These are phyloP conservation scores for Botrytis tulipae DNA, from an alignment of 2,329 filamentous ascomycete genomes.

Conservation along the genomic window DNA sequence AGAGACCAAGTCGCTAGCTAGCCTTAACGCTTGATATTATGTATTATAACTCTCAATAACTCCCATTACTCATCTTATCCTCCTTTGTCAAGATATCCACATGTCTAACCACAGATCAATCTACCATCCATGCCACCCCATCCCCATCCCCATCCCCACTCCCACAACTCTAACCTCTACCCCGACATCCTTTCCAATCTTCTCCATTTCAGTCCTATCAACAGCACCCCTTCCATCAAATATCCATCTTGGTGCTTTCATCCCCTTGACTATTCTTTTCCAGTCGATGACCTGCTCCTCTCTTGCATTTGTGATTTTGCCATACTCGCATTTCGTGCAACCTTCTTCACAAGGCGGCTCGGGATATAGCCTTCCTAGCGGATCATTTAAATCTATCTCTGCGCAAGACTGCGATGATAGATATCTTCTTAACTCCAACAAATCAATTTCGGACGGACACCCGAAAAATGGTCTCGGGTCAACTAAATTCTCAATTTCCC, in stretches of 20 bases:
- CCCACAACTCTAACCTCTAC: slow-evolving; percentile 29
- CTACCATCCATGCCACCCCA: slow-evolving; percentile 20
- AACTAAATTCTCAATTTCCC: background rate
- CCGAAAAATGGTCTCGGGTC: slow-evolving; percentile 33
- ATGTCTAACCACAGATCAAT: background rate
- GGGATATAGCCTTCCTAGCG: slow-evolving; percentile 23
- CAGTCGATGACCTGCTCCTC: slow-evolving; percentile 43
- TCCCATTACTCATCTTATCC: background rate
- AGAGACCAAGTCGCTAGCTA: background rate
- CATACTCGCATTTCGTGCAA: slow-evolving; percentile 39
- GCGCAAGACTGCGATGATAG: background rate
- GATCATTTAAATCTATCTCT: background rate
- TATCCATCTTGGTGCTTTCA: slow-evolving; percentile 48
- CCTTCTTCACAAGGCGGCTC: slow-evolving; percentile 34
- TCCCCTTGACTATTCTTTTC: slow-evolving; percentile 44
- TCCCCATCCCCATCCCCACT: slow-evolving; percentile 26
- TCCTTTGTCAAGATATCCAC: background rate
- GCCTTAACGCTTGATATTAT: background rate
- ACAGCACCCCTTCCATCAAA: slow-evolving; percentile 47
- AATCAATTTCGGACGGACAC: background rate
- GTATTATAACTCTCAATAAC: too few species aligned
- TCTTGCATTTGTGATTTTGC: background rate
- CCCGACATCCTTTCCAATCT: slow-evolving; percentile 29
- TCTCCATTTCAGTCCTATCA: slow-evolving; percentile 33
- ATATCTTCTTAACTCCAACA: background rate